Evolutionary conservation across 2,329 filamentous ascomycete species (phyloP), one percentile per base, ranked within the genome.

Genomic region (Rutstroemia sydowiana): DNA sequence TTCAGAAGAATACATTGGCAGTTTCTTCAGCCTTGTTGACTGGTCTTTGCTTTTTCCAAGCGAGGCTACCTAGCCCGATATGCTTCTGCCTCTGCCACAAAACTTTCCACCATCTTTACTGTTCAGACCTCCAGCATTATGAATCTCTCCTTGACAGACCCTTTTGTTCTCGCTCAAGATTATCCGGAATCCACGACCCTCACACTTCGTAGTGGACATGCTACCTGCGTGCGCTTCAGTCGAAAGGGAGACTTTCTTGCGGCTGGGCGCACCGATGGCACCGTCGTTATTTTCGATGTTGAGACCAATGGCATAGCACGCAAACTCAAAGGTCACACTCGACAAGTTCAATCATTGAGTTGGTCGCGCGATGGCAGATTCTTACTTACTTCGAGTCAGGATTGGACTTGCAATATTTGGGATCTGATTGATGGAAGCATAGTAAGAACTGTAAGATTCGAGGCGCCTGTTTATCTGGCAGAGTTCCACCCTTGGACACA

Each of bases 391-490:
- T 88, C 90, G 10, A 95, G 90, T 41, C 89, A 96, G 68, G 93
- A 95, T 64, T 97, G 92, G 88, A 95, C 95, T 70, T 91, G 87
- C 57, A 90, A 95, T 46, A 76, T 98, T 0, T 98, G 93, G 93
- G 93, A 98, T 69, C 74, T 98, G 53, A 78, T 78, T 76, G 80
- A 43, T 77, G 85, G 65, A 77, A 85, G 68, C 80, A 84, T 65
- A 76, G 76, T 58, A 75, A 85, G 91, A 59, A 91, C 88, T 60
- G 86, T 96, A 62, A 87, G 90, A 59, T 95, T 98, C 65, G 85
- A 92, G 59, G 89, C 91, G 3, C 90, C 92, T 0, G 88, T 95
- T 31, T 98, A 96, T 71, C 95, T 95, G 61, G 95, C 92, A 3
- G 93, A 98, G 71, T 75, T 98, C 52, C 89, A 98, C 69, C 92